Evolutionary conservation across 1,284 basidiomycete genomes (phyloP), one percentile per base, ranked within the genome.

Genomic region (Trametes polyzona): DNA sequence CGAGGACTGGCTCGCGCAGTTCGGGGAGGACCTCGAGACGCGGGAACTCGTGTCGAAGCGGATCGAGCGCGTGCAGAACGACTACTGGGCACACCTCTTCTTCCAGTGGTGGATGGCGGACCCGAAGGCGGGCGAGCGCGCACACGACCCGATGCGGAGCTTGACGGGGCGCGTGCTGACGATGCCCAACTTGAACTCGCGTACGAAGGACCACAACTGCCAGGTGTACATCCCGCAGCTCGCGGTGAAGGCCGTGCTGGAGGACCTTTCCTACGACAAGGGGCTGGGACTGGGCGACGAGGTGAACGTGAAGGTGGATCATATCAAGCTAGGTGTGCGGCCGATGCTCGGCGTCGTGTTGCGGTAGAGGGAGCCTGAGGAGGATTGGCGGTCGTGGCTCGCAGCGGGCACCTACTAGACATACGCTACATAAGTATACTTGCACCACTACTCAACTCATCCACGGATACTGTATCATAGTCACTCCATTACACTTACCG

Each of bases 1-100:
- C 14, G 57, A 65, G 9, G 71, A 75, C 8, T 80, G 78, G 69
- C 64, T 90, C 59, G 66, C 51, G 49, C 44, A 30, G 21, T 59
- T 67, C 33, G 67, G 64, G 9, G 52, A 61, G 19, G 63, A 72
- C 24, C 40, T 69, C 17, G 62, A 43, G 11, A 33, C 50, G 24
- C 78, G 53, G 65, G 73, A 62, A 62, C 64, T 5, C 12, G 63
- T 68, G 23, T 63, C 73, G 32, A 71, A 67, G 58, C 65, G 63
- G 30, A 59, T 66, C 39, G 75, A 78, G 41, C 67, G 67, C n/a
- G 48, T 62, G 10, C 71, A 74, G 56, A 12, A 53, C 12, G 49
- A 47, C 16, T 74, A 67, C 59, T 79, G 76, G 74, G 63, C 70
- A 33, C 54, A 72, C 47, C 57, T 63, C 46, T 76, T 62, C 62